These are phyloP conservation scores for Aegilops speltoides DNA, from an alignment of 176 grass and related monocot species.

Conservation along the genomic window DNA sequence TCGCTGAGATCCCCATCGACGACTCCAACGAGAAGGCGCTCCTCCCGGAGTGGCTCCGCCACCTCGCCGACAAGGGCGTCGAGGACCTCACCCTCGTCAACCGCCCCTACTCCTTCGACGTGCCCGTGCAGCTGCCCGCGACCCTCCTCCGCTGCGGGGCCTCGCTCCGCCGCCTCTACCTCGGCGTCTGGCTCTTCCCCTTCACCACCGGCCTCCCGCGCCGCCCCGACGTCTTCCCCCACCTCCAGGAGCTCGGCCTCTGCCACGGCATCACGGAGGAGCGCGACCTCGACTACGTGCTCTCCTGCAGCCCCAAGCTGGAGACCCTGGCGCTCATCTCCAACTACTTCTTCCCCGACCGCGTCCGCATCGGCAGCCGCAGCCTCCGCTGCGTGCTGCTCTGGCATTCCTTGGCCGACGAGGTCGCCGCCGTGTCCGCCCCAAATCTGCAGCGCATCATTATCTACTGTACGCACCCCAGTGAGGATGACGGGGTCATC, in stretches of 20 bases:
- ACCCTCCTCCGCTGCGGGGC: not conserved
- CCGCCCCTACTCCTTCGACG: not conserved
- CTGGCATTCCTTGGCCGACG: not conserved
- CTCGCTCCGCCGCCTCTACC: not conserved
- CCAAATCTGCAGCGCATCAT: not conserved
- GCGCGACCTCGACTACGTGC: not conserved
- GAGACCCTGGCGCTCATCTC: not conserved
- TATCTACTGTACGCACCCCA: not conserved
- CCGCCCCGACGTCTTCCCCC: not conserved
- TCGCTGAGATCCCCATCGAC: not conserved
- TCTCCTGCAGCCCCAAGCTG: not conserved
- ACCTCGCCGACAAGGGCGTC: not conserved
- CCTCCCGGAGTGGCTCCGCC: not conserved
- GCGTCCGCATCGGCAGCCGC: not conserved
- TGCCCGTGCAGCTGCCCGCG: not conserved
- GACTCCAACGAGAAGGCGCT: not conserved
- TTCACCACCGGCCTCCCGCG: not conserved
- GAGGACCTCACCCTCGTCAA: not conserved
- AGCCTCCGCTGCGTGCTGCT: conserved; percentile 1
- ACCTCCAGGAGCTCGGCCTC: not conserved
- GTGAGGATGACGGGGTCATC: not conserved
- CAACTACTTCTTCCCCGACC: not conserved
- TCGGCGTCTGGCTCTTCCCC: not conserved
- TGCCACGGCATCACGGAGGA: not conserved
- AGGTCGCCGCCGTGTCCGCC: not conserved